These are phyloP conservation scores for Amanita subjunquillea DNA, from an alignment of 768 basidiomycete species.

Conservation along the genomic window DNA sequence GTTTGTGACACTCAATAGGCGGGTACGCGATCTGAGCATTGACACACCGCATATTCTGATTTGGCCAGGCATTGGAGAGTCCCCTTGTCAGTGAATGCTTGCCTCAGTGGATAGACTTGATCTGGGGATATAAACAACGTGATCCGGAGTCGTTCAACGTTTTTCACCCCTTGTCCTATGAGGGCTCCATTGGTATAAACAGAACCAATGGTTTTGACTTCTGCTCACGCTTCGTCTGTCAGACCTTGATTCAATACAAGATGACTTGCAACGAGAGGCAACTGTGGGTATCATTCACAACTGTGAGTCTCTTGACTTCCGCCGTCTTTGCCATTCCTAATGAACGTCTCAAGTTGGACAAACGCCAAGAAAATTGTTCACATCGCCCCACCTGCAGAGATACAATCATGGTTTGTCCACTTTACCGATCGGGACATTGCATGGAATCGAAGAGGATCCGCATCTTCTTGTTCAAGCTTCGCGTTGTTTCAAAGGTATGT, in stretches of 20 bases:
- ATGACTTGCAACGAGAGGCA: conserved; percentile 83
- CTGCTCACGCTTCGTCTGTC: not conserved
- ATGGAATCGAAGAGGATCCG: conserved; percentile 81
- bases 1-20: conserved; percentile 72
- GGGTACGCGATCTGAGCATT: conserved; percentile 27
- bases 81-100: conserved; percentile 77
- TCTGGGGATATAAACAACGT: conserved; percentile 84
- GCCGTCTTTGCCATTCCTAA: not conserved
- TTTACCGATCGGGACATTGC: conserved; percentile 58
- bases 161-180: conserved; percentile 91
- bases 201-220: not conserved
- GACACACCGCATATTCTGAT: not conserved
- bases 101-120: conserved; percentile 87
- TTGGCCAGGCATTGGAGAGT: conserved; percentile 71
- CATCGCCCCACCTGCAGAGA: conserved; percentile 61
- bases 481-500: conserved; percentile 46
- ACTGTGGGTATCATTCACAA: conserved; percentile 95
- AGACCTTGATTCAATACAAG: conserved; percentile 82
- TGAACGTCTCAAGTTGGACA: conserved; percentile 57
- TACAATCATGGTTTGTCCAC: conserved; percentile 62
- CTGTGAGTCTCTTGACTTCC: conserved; percentile 35
- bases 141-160: conserved; percentile 71
- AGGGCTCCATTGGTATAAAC: conserved; percentile 68
- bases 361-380: conserved; percentile 83
- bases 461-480: conserved; percentile 52